Conservation (phyloP, 768 basidiomycete species). For the Russula olivacea region DNA sequence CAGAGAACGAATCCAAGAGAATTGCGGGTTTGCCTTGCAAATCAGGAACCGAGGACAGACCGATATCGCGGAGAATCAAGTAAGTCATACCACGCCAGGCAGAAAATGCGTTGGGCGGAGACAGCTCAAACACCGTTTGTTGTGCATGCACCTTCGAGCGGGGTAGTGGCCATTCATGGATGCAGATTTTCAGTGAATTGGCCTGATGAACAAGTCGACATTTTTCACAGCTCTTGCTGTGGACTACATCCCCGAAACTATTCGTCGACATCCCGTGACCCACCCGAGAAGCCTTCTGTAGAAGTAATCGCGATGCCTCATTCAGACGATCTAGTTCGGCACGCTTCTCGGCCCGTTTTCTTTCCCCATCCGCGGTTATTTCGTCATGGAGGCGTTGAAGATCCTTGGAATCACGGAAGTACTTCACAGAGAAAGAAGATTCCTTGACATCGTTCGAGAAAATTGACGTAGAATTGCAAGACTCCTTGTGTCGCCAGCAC, state of each 20-base stretch:
- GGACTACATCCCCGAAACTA: not conserved
- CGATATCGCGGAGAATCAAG: constrained; percentile 12
- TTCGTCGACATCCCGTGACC: not conserved
- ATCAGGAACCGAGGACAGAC: not conserved
- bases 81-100: constrained; percentile 15
- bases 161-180: constrained; percentile 20
- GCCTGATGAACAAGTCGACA: constrained; percentile 1
- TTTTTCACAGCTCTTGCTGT: not conserved
- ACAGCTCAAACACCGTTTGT: constrained; percentile 14
- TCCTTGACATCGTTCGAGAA: not conserved
- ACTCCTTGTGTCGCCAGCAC: not conserved
- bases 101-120: constrained; percentile 7
- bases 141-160: not conserved
- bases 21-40: not conserved
- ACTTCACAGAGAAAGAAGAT: constrained; percentile 13
- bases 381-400: not conserved
- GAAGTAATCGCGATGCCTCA: not conserved
- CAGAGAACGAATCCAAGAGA: constrained; percentile 6
- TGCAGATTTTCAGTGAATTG: not conserved
- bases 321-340: not conserved
- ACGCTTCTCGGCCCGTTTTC: not conserved
- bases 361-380: not conserved
- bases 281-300: not conserved
- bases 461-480: not conserved
- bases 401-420: not conserved